phyloP scores from a whole-genome alignment of 2,329 filamentous ascomycete genomes.

The Diplodia sapinea region DNA sequence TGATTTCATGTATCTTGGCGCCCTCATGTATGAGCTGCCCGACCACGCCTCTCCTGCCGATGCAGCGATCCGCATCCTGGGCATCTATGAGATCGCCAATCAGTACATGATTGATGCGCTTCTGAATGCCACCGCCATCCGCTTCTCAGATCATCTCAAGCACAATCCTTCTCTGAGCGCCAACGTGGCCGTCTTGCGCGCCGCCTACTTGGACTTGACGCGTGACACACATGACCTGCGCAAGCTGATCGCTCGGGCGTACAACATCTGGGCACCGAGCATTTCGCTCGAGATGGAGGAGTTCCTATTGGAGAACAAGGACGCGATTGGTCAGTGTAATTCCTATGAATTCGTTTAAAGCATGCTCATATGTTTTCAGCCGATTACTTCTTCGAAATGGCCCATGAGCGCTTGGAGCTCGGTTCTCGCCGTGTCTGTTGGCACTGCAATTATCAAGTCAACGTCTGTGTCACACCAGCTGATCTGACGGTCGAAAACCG shows the following conservation, averaged over 20 bases:
- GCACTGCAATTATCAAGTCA: constrained; percentile 18
- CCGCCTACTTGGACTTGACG: not conserved
- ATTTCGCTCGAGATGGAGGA: not conserved
- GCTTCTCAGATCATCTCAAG: not conserved
- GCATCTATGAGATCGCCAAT: not conserved
- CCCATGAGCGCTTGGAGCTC: not conserved
- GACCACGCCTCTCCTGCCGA: not conserved
- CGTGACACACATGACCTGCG: not conserved
- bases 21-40: not conserved
- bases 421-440: constrained; percentile 8
- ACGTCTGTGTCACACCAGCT: constrained; percentile 4
- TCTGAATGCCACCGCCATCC: not conserved
- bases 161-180: constrained; percentile 5
- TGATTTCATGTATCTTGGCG: constrained; percentile 4
- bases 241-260: not conserved
- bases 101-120: not conserved
- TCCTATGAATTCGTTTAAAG: not conserved
- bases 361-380: not conserved
- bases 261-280: not conserved
- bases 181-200: constrained; percentile 1
- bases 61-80: not conserved
- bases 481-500: constrained; percentile 11
- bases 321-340: not conserved
- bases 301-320: not conserved
- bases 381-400: constrained; percentile 16